Evolutionary conservation across 306 rosid genomes (phyloP).

Genomic region (Cucurbita pepo): DNA sequence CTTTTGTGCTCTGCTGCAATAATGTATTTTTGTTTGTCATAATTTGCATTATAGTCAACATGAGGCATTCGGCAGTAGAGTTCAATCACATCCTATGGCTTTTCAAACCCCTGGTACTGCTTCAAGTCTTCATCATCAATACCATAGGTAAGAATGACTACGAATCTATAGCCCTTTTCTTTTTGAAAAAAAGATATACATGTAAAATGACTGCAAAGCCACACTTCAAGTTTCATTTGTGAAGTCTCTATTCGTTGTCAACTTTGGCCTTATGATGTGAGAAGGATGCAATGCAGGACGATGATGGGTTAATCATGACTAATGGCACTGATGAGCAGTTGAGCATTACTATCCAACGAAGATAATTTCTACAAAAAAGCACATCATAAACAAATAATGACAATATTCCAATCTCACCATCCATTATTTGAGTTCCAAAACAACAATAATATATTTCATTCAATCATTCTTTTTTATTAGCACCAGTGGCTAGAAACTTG

Average conservation of each 20-base stretch:
- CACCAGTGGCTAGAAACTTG: background rate
- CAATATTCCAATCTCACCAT: background rate
- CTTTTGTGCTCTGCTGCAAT: background rate
- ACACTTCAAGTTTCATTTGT: background rate
- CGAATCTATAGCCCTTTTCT: background rate
- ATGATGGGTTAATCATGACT: background rate
- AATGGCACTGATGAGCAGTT: background rate
- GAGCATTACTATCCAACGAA: background rate
- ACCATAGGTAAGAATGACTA: background rate
- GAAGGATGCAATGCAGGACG: background rate
- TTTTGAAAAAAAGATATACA: background rate
- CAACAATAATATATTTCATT: too few species aligned
- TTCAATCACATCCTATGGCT: background rate
- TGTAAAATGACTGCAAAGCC: background rate
- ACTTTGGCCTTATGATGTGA: background rate
- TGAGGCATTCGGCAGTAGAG: background rate
- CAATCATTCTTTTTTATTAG: too few species aligned
- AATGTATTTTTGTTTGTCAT: background rate
- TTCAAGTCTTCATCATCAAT: background rate
- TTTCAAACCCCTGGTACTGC: slow-evolving; percentile 3
- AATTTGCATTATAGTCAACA: slow-evolving; percentile 8
- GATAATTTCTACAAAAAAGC: background rate
- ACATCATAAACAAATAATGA: background rate
- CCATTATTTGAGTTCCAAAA: background rate
- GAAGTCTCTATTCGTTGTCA: background rate